phyloP scores from a whole-genome alignment of 1,139 yeast species.

The Saccharomycopsis hybrid region DNA sequence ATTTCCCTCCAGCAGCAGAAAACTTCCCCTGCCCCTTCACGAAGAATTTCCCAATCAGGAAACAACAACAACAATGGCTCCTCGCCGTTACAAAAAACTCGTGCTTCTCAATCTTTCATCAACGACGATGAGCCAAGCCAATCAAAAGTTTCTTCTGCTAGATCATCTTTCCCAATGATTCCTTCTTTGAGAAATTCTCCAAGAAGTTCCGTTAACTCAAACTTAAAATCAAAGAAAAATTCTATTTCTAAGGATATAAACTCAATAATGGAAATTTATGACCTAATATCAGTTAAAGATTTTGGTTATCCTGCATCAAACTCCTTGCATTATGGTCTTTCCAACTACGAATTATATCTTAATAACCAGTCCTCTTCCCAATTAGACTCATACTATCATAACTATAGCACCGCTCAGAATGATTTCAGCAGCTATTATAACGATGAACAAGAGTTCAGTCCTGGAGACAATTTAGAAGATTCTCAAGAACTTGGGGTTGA shows the following conservation, averaged over 20 bases:
- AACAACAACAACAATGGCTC: neutral
- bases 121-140: no score
- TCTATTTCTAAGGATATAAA: constrained; percentile 14
- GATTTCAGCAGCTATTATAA: constrained; percentile 20
- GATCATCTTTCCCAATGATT: constrained; percentile 18
- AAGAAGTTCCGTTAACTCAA: constrained; percentile 16
- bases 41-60: constrained; percentile 12
- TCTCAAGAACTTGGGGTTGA: constrained; percentile 26
- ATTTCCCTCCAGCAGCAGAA: constrained; percentile 15
- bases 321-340: constrained; percentile 59
- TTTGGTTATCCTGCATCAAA: constrained; percentile 67
- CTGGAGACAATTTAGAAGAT: constrained; percentile 23
- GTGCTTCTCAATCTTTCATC: no score
- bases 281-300: constrained; percentile 51
- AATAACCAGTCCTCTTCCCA: constrained; percentile 15
- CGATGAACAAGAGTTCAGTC: constrained; percentile 28
- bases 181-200: constrained; percentile 19
- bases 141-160: constrained; percentile 3
- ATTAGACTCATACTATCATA: constrained; percentile 4
- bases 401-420: constrained; percentile 10
- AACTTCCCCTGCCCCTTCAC: constrained; percentile 13
- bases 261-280: constrained; percentile 19
- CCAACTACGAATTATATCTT: constrained; percentile 20
- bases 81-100: no score
- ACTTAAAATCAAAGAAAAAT: constrained; percentile 15